Evolutionary conservation across 371 early-diverging fungal species (phyloP).

Genomic region (Mucor ambiguus): DNA sequence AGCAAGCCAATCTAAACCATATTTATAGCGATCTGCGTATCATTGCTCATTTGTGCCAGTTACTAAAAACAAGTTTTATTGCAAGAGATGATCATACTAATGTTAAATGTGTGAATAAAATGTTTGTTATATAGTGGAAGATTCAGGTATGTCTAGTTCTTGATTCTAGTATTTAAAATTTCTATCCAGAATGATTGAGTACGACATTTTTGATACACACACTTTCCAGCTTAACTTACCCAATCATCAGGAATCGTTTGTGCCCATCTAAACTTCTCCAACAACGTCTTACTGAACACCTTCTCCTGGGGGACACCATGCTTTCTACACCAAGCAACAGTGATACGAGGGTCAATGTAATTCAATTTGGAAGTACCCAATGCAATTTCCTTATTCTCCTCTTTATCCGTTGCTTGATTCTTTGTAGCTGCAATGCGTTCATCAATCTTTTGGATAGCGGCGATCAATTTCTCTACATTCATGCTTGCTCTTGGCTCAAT

Average conservation of each 20-base stretch:
- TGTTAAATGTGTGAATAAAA: neutral
- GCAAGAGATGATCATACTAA: neutral
- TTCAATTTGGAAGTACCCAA: conserved; percentile 97
- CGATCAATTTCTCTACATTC: conserved; percentile 66
- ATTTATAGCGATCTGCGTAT: neutral
- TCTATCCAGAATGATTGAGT: too few species aligned
- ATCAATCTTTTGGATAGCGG: conserved; percentile 66
- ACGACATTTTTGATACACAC: too few species aligned
- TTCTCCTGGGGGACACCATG: conserved; percentile 89
- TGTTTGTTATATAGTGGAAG: neutral
- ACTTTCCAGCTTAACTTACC: conserved; percentile 37
- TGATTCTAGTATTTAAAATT: neutral
- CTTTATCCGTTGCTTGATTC: conserved; percentile 80
- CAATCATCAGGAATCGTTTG: conserved; percentile 74
- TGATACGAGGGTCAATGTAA: conserved; percentile 98
- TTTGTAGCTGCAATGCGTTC: conserved; percentile 70
- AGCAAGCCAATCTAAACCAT: neutral
- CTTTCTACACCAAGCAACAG: conserved; percentile 91
- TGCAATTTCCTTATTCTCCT: conserved; percentile 97
- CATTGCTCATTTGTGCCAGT: neutral
- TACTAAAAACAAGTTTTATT: neutral
- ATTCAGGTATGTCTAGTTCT: neutral
- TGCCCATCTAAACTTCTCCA: conserved; percentile 98
- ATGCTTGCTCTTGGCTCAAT: conserved; percentile 37
- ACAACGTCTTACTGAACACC: conserved; percentile 87